These are phyloP conservation scores for Sherardia arvensis DNA, from an alignment of 257 asterid genomes.

Conservation along the genomic window DNA sequence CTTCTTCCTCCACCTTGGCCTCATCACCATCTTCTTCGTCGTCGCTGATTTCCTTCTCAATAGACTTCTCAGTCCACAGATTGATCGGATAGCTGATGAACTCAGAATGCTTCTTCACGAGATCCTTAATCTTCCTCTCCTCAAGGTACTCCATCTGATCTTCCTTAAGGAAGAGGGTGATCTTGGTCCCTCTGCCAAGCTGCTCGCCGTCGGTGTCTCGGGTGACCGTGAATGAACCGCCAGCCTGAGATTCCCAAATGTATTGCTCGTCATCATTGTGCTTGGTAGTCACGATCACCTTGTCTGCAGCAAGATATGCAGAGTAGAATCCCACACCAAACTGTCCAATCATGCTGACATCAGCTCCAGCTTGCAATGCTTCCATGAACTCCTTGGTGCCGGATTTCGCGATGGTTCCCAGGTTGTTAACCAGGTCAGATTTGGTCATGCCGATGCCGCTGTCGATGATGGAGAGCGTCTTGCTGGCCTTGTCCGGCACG, in stretches of 20 bases:
- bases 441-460: conserved; percentile 27
- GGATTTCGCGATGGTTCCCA: conserved; percentile 8
- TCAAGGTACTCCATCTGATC: conserved; percentile 29
- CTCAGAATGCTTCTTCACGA: conserved; percentile 27
- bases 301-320: conserved; percentile 22
- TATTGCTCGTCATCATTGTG: conserved; percentile 26
- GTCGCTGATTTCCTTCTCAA: conserved; percentile 24
- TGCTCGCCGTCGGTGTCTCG: conserved; percentile 21
- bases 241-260: conserved; percentile 14
- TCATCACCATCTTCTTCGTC: conserved; percentile 28
- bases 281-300: conserved; percentile 23
- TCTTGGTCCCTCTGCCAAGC: conserved; percentile 25
- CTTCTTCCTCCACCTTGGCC: too few relatives aligned
- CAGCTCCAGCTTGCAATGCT: conserved; percentile 24
- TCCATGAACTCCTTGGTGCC: conserved; percentile 8
- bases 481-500: conserved; percentile 19
- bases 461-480: conserved; percentile 12
- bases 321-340: conserved; percentile 18
- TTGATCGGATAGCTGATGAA: conserved; percentile 32
- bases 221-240: conserved; percentile 8
- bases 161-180: conserved; percentile 25
- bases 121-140: conserved; percentile 25
- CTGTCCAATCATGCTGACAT: conserved; percentile 30
- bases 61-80: conserved; percentile 20
- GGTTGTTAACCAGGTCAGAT: conserved; percentile 28